Evolutionary conservation across 225 moss, liverwort and hornwort genomes (phyloP).

Genomic region (Polytrichum commune): DNA sequence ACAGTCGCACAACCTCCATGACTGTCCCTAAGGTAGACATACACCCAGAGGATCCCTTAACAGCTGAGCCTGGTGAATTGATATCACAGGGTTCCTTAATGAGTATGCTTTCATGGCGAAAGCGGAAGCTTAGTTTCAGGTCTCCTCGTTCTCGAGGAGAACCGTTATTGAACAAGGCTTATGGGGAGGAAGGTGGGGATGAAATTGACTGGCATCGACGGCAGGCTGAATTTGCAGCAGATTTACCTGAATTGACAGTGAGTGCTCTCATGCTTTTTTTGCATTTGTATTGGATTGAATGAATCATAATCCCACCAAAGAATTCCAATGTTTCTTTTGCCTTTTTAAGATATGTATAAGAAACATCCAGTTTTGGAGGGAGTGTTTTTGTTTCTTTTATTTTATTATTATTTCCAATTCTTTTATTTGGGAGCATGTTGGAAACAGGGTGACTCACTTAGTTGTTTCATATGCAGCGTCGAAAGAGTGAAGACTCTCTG

Average conservation of each 20-base stretch:
- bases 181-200: slow-evolving; percentile 98
- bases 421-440: neutral
- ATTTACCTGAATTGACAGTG: slow-evolving; percentile 53
- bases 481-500: slow-evolving; percentile 38
- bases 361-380: too few relatives aligned
- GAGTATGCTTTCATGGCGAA: slow-evolving; percentile 79
- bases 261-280: slow-evolving; percentile 9
- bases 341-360: too few relatives aligned
- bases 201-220: slow-evolving; percentile 99
- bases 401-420: neutral
- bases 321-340: too few relatives aligned
- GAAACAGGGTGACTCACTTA: too few relatives aligned
- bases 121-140: slow-evolving; percentile 88
- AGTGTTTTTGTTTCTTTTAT: too few relatives aligned
- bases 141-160: slow-evolving; percentile 88
- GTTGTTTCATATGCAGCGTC: slow-evolving; percentile 27
- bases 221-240: slow-evolving; percentile 65
- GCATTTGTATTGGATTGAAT: neutral
- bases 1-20: slow-evolving; percentile 63
- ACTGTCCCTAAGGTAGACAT: slow-evolving; percentile 48
- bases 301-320: too few relatives aligned
- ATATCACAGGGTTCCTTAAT: slow-evolving; percentile 64
- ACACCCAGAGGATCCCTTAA: slow-evolving; percentile 44
- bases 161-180: slow-evolving; percentile 91
- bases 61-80: slow-evolving; percentile 48